Conservation (phyloP, 441 rosid genomes). For the Euphorbia celastroides region DNA sequence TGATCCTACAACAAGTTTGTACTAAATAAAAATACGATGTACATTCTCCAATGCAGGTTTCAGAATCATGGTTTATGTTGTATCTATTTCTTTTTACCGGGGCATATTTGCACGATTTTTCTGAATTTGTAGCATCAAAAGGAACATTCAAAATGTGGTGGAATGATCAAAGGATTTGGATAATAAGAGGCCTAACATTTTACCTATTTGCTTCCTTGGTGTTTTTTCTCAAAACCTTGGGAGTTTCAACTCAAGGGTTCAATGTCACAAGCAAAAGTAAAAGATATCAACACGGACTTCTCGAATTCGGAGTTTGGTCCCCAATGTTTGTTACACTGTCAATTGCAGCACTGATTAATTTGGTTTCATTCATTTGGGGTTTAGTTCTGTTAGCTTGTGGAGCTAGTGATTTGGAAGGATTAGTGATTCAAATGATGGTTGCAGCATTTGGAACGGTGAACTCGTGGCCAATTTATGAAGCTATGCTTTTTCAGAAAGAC, state of each 20-base stretch:
- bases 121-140: constrained; percentile 35
- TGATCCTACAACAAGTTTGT: not conserved
- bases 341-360: constrained; percentile 42
- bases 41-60: constrained; percentile 27
- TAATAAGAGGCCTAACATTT: constrained; percentile 43
- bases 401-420: constrained; percentile 17
- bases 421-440: constrained; percentile 31
- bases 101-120: constrained; percentile 44
- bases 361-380: constrained; percentile 34
- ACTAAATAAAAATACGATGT: not conserved
- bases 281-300: constrained; percentile 46
- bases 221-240: constrained; percentile 36
- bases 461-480: constrained; percentile 55
- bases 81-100: constrained; percentile 54
- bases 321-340: constrained; percentile 44
- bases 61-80: constrained; percentile 48
- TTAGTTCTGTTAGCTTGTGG: not conserved
- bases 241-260: constrained; percentile 38
- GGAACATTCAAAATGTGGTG: constrained; percentile 54
- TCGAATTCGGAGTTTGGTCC: constrained; percentile 49
- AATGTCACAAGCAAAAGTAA: constrained; percentile 38
- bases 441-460: constrained; percentile 43
- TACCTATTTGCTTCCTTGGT: constrained; percentile 35
- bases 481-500: constrained; percentile 51
- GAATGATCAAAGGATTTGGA: constrained; percentile 69